Evolutionary conservation across 345 rosid species (phyloP), one percentile per base, ranked within the genome.

Genomic region (Salix caprea): DNA sequence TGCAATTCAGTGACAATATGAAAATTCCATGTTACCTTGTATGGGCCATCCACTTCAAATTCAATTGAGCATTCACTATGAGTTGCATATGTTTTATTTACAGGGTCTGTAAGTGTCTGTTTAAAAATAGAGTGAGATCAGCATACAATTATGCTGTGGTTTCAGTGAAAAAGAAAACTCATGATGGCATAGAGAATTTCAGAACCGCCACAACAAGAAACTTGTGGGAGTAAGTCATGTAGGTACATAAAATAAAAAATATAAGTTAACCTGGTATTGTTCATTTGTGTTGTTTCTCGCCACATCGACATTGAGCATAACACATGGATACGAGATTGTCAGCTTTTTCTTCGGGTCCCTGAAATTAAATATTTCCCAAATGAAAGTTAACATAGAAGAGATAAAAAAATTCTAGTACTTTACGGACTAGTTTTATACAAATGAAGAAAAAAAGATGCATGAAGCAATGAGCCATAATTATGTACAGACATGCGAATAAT

Each of bases 31-130:
- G 75, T 80, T 90, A 92, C 98, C 99, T 95, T 95, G 90, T 95
- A 95, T 46, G 97, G 99, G 78, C 99, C 99, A 89, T 95, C 99
- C 80, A 95, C 99, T 89, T 95, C 99, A 84, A 95, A 95, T 83
- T 95, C 97, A 84, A 95, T 95, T 69, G 99, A 95, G 87, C 99
- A 95, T 87, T 95, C 99, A 75, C 97, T 95, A 71, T 87, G 94
- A 40, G 91, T 88, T 77, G 84, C 77, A 80, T 95, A 95, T 65
- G 85, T 88, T 84, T 95, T 95, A 78, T 81, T 85, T 83, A 90
- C 69, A 67, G 93, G 92, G 87, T 95, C 96, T 34, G 74, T 81
- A 39, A 95, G 97, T 30, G 94, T 93, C 99, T 94, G 89, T 70
- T 26, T 66, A 54, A 81, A 82, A 73, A 83, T 50, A 71, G 61